Evolutionary conservation across 306 rosid species (phyloP).

Genomic region (barrel medic (Medicago truncatula)): DNA sequence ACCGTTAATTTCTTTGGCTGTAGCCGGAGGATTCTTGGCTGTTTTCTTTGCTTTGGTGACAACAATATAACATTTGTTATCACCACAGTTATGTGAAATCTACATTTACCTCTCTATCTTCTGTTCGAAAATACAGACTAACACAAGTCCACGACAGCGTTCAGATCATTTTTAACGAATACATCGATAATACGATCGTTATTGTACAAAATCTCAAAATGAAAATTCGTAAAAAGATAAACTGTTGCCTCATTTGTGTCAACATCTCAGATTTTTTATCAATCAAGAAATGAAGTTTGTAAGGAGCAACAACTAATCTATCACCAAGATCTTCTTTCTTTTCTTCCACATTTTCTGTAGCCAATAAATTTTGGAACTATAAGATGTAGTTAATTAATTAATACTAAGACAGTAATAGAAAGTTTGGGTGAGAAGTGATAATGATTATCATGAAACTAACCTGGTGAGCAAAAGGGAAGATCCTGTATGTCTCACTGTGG

Average conservation of each 20-base stretch:
- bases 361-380: constrained; percentile 26
- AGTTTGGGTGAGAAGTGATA: background rate
- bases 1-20: no score
- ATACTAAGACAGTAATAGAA: background rate
- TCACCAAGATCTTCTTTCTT: constrained; percentile 64
- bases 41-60: no score
- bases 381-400: background rate
- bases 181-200: constrained; percentile 54
- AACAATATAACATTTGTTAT: no score
- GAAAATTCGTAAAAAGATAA: constrained; percentile 48
- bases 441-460: constrained; percentile 40
- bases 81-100: constrained; percentile 57
- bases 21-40: no score
- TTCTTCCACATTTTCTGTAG: constrained; percentile 53
- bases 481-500: constrained; percentile 65
- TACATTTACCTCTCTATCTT: constrained; percentile 50
- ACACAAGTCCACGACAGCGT: constrained; percentile 47
- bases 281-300: constrained; percentile 46
- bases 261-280: constrained; percentile 50
- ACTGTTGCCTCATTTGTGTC: constrained; percentile 40
- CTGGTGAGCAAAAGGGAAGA: constrained; percentile 61
- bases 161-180: constrained; percentile 45
- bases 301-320: constrained; percentile 57
- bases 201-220: constrained; percentile 53
- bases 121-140: no score